Conservation (phyloP, 2,329 filamentous ascomycete genomes). For the Tolypocladium paradoxum region DNA sequence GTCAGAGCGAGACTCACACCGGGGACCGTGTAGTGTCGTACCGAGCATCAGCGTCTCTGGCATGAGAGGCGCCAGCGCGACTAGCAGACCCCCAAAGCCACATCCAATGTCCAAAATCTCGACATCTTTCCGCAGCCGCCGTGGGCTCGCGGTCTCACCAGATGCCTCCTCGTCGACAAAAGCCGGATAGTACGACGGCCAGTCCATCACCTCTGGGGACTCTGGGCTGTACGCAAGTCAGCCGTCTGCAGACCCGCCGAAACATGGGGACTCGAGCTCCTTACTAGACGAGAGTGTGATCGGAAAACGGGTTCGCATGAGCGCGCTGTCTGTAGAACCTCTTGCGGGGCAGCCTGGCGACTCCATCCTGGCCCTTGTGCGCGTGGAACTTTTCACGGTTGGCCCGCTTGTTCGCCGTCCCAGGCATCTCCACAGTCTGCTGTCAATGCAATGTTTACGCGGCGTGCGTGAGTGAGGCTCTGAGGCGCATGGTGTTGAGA, state of each 20-base stretch:
- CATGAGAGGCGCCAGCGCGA: slow-evolving; percentile 71
- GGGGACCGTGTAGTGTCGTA: slow-evolving; percentile 22
- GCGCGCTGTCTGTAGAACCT: slow-evolving; percentile 94
- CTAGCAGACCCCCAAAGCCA: slow-evolving; percentile 83
- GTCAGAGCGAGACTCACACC: not conserved
- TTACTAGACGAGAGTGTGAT: slow-evolving; percentile 83
- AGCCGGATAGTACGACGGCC: slow-evolving; percentile 72
- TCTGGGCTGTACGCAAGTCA: slow-evolving; percentile 49
- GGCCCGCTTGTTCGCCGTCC: slow-evolving; percentile 41
- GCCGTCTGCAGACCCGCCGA: not conserved
- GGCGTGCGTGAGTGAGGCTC: not conserved
- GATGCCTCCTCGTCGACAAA: slow-evolving; percentile 39
- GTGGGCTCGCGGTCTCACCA: slow-evolving; percentile 15
- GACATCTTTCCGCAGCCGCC: slow-evolving; percentile 47
- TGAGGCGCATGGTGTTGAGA: not conserved
- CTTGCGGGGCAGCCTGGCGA: slow-evolving; percentile 70
- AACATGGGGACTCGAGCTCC: not conserved
- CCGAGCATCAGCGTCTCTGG: slow-evolving; percentile 77
- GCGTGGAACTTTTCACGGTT: slow-evolving; percentile 58
- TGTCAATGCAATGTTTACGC: not conserved
- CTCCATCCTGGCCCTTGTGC: slow-evolving; percentile 38
- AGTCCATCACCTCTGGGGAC: slow-evolving; percentile 79
- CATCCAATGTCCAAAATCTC: slow-evolving; percentile 96
- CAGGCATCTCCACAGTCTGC: slow-evolving; percentile 12
- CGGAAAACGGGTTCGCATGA: slow-evolving; percentile 96